Evolutionary conservation across 208 protist species (phyloP), one percentile per base, ranked within the genome.

Genomic region (Trichomonas vaginalis): DNA sequence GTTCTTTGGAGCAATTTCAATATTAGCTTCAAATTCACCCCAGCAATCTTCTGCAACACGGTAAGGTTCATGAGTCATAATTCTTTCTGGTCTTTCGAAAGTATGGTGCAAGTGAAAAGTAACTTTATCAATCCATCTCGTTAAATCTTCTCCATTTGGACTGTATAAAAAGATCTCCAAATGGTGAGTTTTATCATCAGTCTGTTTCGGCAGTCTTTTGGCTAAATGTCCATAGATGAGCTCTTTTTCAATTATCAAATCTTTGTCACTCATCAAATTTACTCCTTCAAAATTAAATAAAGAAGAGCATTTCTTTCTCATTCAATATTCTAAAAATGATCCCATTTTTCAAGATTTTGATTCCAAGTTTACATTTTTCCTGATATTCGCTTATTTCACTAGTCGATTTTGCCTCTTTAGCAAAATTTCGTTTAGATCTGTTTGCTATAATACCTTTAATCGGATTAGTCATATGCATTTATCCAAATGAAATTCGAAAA

Each of bases 21-120:
- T 51, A 39, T 21, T 35, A 12, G 86, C 86, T 92, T 92, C 86
- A 51, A 92, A 92, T 92, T 92, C 86, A 51, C 86, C 86, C 86
- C 86, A 92, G 48, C 86, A 40, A 92, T 92, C 86, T 92, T 92
- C 86, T 17, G 86, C 0, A 39, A 51, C 86, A 8, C 17, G 42
- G 15, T 92, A 92, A 6, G 86, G 86, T 51, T 92, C 86, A 27
- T 27, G 45, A 6, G 39, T 92, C 10, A 2, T 39, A 17, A 6
- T 39, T 39, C 86, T 48, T 32, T 49, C 42, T 23, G 86, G 86
- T 17, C 3, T 40, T 17, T 92, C 45, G 32, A 92, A 92, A 32
- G 86, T 48, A 8, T 47, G 23, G 32, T 92, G 86, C 0, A 92
- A 45, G 45, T 92, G 86, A 51, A 92, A 92, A 48, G 23, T 45